Evolutionary conservation across 179 eudicot genomes (phyloP).

Genomic region (Spinacia oleracea): DNA sequence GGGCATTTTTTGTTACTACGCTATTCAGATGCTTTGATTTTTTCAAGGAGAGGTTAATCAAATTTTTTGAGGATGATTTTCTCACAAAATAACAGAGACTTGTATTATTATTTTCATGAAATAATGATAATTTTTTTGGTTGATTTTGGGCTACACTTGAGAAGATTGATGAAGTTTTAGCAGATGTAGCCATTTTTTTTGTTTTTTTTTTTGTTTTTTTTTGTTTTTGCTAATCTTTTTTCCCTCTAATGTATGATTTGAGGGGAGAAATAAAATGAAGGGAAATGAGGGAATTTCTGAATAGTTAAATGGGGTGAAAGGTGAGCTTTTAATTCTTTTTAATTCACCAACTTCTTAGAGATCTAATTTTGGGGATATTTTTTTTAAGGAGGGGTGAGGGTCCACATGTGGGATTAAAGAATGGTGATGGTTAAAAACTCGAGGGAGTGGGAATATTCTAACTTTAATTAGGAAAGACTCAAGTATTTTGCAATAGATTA

Average conservation of each 20-base stretch:
- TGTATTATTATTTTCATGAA: conserved; percentile 12
- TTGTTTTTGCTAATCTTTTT: too few species aligned
- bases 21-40: background rate
- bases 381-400: background rate
- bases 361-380: conserved; percentile 5
- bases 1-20: background rate
- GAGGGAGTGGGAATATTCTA: conserved; percentile 2
- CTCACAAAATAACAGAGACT: conserved; percentile 20
- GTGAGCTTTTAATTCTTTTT: background rate
- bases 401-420: background rate
- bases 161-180: conserved; percentile 27
- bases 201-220: background rate
- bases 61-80: conserved; percentile 14
- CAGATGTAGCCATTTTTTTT: conserved; percentile 27
- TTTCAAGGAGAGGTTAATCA: conserved; percentile 17
- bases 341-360: background rate
- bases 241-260: too few species aligned
- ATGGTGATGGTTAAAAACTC: conserved; percentile 14
- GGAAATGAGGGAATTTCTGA: conserved; percentile 24
- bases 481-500: too few species aligned
- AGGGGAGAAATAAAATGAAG: background rate
- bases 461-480: too few species aligned
- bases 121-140: conserved; percentile 9
- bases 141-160: background rate
- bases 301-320: conserved; percentile 15